Conservation (phyloP, 768 basidiomycete genomes). For the Lentinula sp. region DNA sequence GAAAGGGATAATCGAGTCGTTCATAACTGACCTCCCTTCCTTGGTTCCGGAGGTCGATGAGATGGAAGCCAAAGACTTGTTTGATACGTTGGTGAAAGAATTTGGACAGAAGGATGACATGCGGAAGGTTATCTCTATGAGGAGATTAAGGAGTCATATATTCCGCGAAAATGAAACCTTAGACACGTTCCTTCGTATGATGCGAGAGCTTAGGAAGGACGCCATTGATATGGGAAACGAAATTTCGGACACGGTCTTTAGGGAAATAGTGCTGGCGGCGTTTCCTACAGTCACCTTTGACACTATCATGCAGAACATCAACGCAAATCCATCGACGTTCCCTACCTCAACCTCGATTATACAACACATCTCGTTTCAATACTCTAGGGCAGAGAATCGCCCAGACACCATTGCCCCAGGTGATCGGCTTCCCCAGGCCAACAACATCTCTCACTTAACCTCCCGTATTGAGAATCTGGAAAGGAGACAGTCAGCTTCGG, state of each 20-base stretch:
- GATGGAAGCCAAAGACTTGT: too few relatives aligned
- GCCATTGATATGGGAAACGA: background rate
- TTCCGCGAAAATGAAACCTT: background rate
- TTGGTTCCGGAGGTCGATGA: too few relatives aligned
- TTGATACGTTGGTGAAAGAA: too few relatives aligned
- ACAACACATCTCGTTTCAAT: background rate
- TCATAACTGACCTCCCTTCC: too few relatives aligned
- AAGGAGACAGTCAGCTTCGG: background rate
- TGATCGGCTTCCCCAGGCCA: background rate
- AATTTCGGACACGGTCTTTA: background rate
- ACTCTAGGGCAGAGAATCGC: background rate
- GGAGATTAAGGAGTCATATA: background rate
- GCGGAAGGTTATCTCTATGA: too few relatives aligned
- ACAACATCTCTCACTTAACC: background rate
- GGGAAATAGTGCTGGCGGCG: background rate
- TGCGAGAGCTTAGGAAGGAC: background rate
- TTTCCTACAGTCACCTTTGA: background rate
- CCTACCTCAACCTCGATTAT: background rate
- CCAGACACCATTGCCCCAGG: background rate
- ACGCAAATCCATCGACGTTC: background rate
- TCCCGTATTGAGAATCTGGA: background rate
- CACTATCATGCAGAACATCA: background rate
- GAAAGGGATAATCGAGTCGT: too few relatives aligned
- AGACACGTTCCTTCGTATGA: background rate
- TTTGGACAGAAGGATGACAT: too few relatives aligned